A percentile compares a stretch with the other conserved stretches of the same genome.
Evolutionary conservation across 345 rosid species (phyloP).

Genomic region (Rubroshorea leprosula): DNA sequence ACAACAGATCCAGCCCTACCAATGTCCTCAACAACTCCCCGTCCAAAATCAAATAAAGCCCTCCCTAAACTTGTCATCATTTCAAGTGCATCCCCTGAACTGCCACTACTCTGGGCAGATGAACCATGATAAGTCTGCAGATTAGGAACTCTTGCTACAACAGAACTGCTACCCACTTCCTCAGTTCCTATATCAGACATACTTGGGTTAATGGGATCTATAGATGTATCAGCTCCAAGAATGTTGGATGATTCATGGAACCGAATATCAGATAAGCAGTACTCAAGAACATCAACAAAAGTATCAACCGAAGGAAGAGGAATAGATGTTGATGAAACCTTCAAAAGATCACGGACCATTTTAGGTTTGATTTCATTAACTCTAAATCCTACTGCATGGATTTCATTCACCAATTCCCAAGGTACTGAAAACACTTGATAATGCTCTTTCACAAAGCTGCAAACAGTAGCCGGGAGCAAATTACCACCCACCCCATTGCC

Average conservation of each 20-base stretch:
- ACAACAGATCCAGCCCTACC: slow-evolving; percentile 55
- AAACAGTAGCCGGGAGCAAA: slow-evolving; percentile 88
- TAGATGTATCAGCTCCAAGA: slow-evolving; percentile 24
- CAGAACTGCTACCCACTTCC: slow-evolving; percentile 34
- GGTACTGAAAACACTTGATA: slow-evolving; percentile 90
- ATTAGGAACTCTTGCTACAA: slow-evolving; percentile 28
- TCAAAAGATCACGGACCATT: slow-evolving; percentile 87
- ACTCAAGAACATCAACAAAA: slow-evolving; percentile 81
- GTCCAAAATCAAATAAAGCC: slow-evolving; percentile 88
- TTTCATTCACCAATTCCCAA: slow-evolving; percentile 83
- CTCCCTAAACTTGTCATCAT: slow-evolving; percentile 86
- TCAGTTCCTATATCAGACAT: slow-evolving; percentile 17
- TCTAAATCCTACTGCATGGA: slow-evolving; percentile 64
- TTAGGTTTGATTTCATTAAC: slow-evolving; percentile 85
- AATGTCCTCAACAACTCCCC: slow-evolving; percentile 89
- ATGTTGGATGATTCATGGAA: slow-evolving; percentile 34
- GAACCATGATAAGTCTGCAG: slow-evolving; percentile 22
- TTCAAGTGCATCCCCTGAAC: slow-evolving; percentile 94
- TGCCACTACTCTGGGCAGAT: slow-evolving; percentile 38
- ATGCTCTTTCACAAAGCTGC: slow-evolving; percentile 91
- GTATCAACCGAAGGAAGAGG: slow-evolving; percentile 84
- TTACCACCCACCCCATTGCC: slow-evolving; percentile 67
- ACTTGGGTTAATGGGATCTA: slow-evolving; percentile 21
- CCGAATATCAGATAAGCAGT: slow-evolving; percentile 80
- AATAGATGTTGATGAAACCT: slow-evolving; percentile 52